Evolutionary conservation across 306 rosid species (phyloP).

Genomic region (Begonia peltatifolia): DNA sequence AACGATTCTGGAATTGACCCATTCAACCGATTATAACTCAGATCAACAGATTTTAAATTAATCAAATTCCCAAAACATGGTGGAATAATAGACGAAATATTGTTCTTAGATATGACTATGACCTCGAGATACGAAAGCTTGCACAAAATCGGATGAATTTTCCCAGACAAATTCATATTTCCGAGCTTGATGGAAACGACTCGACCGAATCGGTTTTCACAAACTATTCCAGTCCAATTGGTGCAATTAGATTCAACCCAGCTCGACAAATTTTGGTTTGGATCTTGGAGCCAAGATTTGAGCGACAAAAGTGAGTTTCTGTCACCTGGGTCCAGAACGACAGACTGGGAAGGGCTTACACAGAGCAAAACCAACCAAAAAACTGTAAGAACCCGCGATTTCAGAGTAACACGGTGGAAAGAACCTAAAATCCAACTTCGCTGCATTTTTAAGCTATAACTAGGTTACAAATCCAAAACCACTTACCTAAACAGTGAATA

Average conservation of each 20-base stretch:
- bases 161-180: conserved; percentile 64
- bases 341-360: conserved; percentile 10
- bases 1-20: conserved; percentile 61
- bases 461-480: too few relatives aligned
- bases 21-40: conserved; percentile 49
- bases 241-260: conserved; percentile 49
- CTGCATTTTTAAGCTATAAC: too few relatives aligned
- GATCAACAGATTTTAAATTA: conserved; percentile 40
- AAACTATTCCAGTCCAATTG: too few relatives aligned
- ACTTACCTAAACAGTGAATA: too few relatives aligned
- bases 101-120: conserved; percentile 52
- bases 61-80: conserved; percentile 47
- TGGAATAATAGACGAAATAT: conserved; percentile 46
- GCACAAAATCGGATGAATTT: conserved; percentile 47
- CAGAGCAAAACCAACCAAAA: too few relatives aligned
- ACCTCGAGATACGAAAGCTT: conserved; percentile 37
- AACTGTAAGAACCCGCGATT: too few relatives aligned
- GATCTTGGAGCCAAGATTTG: conserved; percentile 42
- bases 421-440: too few relatives aligned
- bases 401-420: too few relatives aligned
- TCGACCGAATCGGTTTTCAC: too few relatives aligned
- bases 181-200: conserved; percentile 46
- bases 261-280: conserved; percentile 45
- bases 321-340: conserved; percentile 56
- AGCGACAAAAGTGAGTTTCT: conserved; percentile 39